phyloP scores from a whole-genome alignment of 116 monocot genomes.

The Phalaenopsis hybrid region DNA sequence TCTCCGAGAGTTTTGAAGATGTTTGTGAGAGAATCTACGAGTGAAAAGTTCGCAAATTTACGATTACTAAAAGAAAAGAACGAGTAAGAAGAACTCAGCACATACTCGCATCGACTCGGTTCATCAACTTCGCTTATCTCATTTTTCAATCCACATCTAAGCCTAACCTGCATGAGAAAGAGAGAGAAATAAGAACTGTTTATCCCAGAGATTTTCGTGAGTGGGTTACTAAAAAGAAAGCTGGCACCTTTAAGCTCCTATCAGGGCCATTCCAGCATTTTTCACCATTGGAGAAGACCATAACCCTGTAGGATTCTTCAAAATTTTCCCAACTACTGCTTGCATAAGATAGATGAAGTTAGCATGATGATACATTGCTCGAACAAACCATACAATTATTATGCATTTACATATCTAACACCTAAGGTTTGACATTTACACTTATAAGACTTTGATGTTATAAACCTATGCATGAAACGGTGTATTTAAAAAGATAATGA shows the following conservation, averaged over 20 bases:
- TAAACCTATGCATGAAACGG: too few species aligned
- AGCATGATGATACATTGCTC: not conserved
- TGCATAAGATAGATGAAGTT: not conserved
- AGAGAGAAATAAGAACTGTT: slow-evolving; percentile 2
- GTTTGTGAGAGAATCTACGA: not conserved
- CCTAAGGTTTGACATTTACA: too few species aligned
- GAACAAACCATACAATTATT: too few species aligned
- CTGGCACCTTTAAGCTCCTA: slow-evolving; percentile 75
- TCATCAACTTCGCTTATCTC: slow-evolving; percentile 86
- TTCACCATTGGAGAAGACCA: slow-evolving; percentile 78
- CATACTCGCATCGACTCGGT: slow-evolving; percentile 99
- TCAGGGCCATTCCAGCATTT: slow-evolving; percentile 98
- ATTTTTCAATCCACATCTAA: slow-evolving; percentile 86
- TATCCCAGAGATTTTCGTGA: not conserved
- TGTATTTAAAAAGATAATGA: too few species aligned
- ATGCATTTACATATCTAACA: too few species aligned
- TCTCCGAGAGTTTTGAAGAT: too few species aligned
- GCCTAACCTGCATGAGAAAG: slow-evolving; percentile 63
- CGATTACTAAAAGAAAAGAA: not conserved
- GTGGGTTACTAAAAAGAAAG: not conserved
- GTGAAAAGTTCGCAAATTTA: not conserved
- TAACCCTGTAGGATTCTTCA: slow-evolving; percentile 76
- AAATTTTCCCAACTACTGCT: slow-evolving; percentile 92
- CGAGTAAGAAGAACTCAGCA: slow-evolving; percentile 1
- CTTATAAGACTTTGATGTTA: too few species aligned